Evolutionary conservation across 1,284 basidiomycete genomes (phyloP).

Genomic region (Pisolithus thermaeus): DNA sequence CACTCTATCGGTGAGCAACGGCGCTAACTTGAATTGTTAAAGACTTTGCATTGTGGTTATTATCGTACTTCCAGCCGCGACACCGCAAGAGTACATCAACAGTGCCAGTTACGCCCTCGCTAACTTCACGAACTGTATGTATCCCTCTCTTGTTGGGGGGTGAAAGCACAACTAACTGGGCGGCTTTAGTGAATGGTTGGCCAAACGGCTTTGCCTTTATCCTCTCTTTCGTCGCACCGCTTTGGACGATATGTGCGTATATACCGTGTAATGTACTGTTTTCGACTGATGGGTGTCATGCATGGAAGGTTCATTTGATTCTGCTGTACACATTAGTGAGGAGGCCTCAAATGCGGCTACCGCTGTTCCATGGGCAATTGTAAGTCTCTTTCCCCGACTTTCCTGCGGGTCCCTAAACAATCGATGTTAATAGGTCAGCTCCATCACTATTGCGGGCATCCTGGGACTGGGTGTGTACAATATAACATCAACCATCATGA

Average conservation of each 20-base stretch:
- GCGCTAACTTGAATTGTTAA: not conserved
- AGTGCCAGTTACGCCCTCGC: constrained; percentile 61
- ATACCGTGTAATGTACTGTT: not conserved
- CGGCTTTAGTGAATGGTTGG: constrained; percentile 57
- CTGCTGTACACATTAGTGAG: constrained; percentile 73
- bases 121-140: constrained; percentile 52
- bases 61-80: constrained; percentile 68
- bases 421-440: constrained; percentile 27
- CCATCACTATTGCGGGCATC: constrained; percentile 52
- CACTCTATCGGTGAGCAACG: too few species aligned
- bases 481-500: not conserved
- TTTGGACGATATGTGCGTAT: constrained; percentile 69
- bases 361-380: constrained; percentile 72
- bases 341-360: constrained; percentile 67
- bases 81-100: constrained; percentile 64
- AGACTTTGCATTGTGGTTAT: constrained; percentile 73
- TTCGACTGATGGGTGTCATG: not conserved
- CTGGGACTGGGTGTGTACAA: constrained; percentile 61
- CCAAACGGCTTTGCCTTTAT: constrained; percentile 70
- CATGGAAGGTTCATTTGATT: constrained; percentile 43
- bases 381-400: constrained; percentile 21
- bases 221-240: constrained; percentile 67
- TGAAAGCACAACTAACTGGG: constrained; percentile 1
- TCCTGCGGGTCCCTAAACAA: too few species aligned
- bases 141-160: not conserved